These are phyloP conservation scores for Physaria fendleri DNA, from an alignment of 345 rosid species.

Conservation along the genomic window DNA sequence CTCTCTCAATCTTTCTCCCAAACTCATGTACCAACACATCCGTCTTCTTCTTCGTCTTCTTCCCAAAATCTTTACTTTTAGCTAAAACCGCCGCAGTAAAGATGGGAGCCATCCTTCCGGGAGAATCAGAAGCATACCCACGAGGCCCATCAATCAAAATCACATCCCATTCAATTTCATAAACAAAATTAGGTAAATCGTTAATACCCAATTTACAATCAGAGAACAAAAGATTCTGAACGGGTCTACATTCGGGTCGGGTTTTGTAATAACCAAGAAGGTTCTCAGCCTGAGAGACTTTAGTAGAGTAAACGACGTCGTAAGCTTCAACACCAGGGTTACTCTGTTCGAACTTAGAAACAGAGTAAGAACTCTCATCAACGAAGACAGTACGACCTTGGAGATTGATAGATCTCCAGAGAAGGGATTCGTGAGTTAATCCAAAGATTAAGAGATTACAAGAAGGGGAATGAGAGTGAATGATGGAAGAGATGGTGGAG, in stretches of 20 bases:
- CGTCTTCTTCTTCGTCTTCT: slow-evolving; percentile 5
- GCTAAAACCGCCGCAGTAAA: slow-evolving; percentile 79
- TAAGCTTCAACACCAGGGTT: slow-evolving; percentile 68
- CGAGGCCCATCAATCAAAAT: slow-evolving; percentile 77
- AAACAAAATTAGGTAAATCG: slow-evolving; percentile 77
- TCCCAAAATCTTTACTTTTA: slow-evolving; percentile 40
- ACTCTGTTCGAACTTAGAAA: slow-evolving; percentile 52
- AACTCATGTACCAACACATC: slow-evolving; percentile 81
- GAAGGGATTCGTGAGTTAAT: slow-evolving; percentile 71
- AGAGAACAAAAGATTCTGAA: slow-evolving; percentile 83
- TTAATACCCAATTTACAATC: slow-evolving; percentile 77
- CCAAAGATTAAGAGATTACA: slow-evolving; percentile 78
- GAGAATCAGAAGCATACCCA: slow-evolving; percentile 50
- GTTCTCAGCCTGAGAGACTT: slow-evolving; percentile 42
- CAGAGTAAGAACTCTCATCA: slow-evolving; percentile 64
- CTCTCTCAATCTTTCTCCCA: slow-evolving; percentile 58
- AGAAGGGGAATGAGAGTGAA: slow-evolving; percentile 24
- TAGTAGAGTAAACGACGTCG: slow-evolving; percentile 72
- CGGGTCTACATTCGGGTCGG: slow-evolving; percentile 65
- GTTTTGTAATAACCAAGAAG: slow-evolving; percentile 37
- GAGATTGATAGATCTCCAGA: slow-evolving; percentile 71
- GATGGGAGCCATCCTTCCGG: slow-evolving; percentile 85
- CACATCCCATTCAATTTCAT: slow-evolving; percentile 75
- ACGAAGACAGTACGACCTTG: slow-evolving; percentile 69
- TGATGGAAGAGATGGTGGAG: slow-evolving; percentile 44